Evolutionary conservation across 805 yeast species (phyloP).

Genomic region (Isabelozyma pseudorhagii): DNA sequence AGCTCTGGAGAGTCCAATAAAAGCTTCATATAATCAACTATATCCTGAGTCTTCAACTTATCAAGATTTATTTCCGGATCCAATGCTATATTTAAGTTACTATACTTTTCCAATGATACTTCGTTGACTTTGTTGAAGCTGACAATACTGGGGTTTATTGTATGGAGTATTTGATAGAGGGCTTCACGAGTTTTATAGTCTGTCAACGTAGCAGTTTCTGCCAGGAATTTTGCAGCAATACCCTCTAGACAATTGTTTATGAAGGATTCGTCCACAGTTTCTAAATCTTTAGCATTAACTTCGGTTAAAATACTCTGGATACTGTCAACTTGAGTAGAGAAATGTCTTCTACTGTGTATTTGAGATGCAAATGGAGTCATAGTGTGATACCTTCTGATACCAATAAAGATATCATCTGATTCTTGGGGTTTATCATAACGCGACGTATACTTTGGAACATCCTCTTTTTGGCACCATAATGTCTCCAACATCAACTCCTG

Average conservation of each 20-base stretch:
- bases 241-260: neutral
- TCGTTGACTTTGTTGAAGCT: conserved; percentile 21
- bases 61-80: conserved; percentile 7
- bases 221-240: conserved; percentile 6
- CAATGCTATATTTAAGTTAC: conserved; percentile 11
- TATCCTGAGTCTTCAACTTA: conserved; percentile 22
- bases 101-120: conserved; percentile 25
- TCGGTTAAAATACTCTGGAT: neutral
- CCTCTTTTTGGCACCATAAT: conserved; percentile 53
- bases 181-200: neutral
- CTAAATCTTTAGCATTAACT: neutral
- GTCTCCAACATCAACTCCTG: conserved; percentile 66
- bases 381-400: conserved; percentile 46
- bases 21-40: conserved; percentile 26
- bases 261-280: neutral
- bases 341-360: neutral
- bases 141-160: conserved; percentile 19
- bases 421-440: conserved; percentile 11
- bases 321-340: neutral
- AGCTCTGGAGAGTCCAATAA: conserved; percentile 32
- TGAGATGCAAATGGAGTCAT: conserved; percentile 7
- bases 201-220: neutral
- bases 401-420: conserved; percentile 40
- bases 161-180: conserved; percentile 24
- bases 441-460: conserved; percentile 21